Base-by-base conservation (phyloP, 352 stramenopile species). In the Phytophthora pinifolia region DNA sequence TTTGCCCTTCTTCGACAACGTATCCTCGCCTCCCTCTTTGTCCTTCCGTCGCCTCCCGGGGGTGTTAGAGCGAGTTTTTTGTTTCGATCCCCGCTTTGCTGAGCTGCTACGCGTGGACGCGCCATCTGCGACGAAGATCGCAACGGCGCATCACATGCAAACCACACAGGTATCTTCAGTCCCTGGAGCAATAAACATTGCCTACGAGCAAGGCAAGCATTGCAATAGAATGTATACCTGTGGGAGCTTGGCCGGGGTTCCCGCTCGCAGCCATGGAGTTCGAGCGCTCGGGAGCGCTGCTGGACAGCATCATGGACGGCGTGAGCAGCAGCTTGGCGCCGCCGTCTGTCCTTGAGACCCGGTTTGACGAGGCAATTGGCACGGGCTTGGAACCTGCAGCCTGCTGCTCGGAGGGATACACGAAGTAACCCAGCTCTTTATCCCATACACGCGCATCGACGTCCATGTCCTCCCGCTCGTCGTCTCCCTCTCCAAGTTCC, bases 371-470 rank as follows among this genome's bases (percentile, higher is more conserved):
- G 18, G 45, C 38, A 46, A 67, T 72, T 37, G 41, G 4, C 9
- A 54, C 32, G 10, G 34, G 27, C 0, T 58, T 47, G 13, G 64
- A 62, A 15, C 25, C 20, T 52, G 34, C 46, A 30, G 44, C 32
- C 10, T 61, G 43, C 49, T 77, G 49, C 27, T 83, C 76, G 6
- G 53, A 76, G 12, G 83, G 83, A 63, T 93, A 93, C 61, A 88
- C 83, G 44, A 93, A 93, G 52, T 93, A 93, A 22, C 83, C 83
- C 17, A 90, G 75, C 18, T 86, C 68, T 46, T 84, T 83, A 63
- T 93, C 83, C 83, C 83, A 93, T 3, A 93, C 83, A 15, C 83
- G 83, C n/a, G 83, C 83, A 45, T 93, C 83, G 20, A 93, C 68
- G 44, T 93, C 80, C 35, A 91, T 74, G 17, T 74, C 60, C 31